Conservation (phyloP, 2,329 filamentous ascomycete species). For the Botrytis hyacinthi region DNA sequence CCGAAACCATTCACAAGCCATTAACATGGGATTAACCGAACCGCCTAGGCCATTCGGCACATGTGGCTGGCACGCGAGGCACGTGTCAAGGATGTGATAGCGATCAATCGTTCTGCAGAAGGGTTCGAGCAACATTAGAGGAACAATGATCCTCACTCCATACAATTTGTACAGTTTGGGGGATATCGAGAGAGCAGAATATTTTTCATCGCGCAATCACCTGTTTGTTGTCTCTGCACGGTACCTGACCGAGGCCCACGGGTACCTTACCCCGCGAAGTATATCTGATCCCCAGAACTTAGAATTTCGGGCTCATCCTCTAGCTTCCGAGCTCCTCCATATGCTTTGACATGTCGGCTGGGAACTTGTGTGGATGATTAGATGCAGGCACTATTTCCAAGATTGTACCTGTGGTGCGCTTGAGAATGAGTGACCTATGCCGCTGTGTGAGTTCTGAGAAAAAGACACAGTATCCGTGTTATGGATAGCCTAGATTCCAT, state of each 20-base stretch:
- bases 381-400: neutral
- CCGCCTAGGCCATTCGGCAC: neutral
- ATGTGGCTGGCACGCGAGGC: neutral
- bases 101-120: neutral
- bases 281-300: neutral
- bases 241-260: neutral
- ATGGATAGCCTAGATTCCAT: neutral
- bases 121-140: neutral
- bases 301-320: neutral
- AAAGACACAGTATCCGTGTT: neutral
- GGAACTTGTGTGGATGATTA: neutral
- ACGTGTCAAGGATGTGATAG: neutral
- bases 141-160: neutral
- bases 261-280: neutral
- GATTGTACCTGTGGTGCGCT: neutral
- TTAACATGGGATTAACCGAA: neutral
- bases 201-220: neutral
- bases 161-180: neutral
- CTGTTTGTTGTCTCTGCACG: neutral
- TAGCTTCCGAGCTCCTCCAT: neutral
- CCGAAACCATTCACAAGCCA: neutral
- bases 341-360: neutral
- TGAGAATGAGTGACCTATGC: neutral
- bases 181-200: neutral
- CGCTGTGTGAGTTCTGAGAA: neutral